phyloP scores from a whole-genome alignment of 176 grass and related monocot genomes.

The Elymus sibiricus region DNA sequence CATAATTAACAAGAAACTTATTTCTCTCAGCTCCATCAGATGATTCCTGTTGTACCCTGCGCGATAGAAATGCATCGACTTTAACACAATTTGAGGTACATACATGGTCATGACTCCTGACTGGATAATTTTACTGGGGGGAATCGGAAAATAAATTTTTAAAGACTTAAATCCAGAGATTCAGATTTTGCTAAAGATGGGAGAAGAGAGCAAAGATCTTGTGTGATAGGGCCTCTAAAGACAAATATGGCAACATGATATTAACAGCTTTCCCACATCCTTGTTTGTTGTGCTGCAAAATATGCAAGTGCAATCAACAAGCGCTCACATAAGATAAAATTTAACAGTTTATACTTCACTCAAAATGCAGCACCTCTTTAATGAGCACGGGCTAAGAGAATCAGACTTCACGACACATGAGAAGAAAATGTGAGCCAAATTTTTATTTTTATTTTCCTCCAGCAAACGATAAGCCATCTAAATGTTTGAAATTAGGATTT shows the following conservation, averaged over 20 bases:
- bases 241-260: slow-evolving; percentile 8
- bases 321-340: neutral
- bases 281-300: slow-evolving; percentile 4
- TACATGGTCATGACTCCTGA: neutral
- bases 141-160: neutral
- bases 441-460: neutral
- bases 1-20: slow-evolving; percentile 92
- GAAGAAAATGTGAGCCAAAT: slow-evolving; percentile 14
- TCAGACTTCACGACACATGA: neutral
- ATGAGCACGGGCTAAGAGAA: slow-evolving; percentile 17
- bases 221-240: slow-evolving; percentile 8
- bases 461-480: neutral
- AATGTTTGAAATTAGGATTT: slow-evolving; percentile 18
- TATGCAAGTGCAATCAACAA: slow-evolving; percentile 17
- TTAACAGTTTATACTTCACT: neutral
- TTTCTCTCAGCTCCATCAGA: slow-evolving; percentile 96
- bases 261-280: neutral
- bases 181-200: slow-evolving; percentile 10
- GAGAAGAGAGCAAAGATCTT: slow-evolving; percentile 1
- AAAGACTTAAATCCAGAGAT: slow-evolving; percentile 2
- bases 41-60: slow-evolving; percentile 97
- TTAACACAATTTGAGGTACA: slow-evolving; percentile 23
- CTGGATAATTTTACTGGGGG: slow-evolving; percentile 1
- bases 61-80: slow-evolving; percentile 23
- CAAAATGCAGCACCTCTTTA: slow-evolving; percentile 8